phyloP scores from a whole-genome alignment of 371 early-diverging fungal species.

The Haplosporangium sp. region DNA sequence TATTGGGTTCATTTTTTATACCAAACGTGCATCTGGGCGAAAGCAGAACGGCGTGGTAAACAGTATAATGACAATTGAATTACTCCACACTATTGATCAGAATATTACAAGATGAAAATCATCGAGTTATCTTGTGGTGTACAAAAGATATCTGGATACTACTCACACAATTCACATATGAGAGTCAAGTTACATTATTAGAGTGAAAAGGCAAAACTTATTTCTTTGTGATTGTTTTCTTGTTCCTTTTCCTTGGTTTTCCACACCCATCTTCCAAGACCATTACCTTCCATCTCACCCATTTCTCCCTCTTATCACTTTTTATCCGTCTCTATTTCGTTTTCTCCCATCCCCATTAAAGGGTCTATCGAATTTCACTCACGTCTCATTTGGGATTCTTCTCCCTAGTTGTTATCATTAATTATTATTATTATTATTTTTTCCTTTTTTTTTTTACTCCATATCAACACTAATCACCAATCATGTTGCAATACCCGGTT shows the following conservation, averaged over 20 bases:
- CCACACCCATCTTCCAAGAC: background rate
- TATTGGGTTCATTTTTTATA: background rate
- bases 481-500: slow-evolving; percentile 40
- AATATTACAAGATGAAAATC: slow-evolving; percentile 13
- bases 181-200: background rate
- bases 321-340: background rate
- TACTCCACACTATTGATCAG: slow-evolving; percentile 9
- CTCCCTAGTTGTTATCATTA: background rate
- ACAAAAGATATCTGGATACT: background rate
- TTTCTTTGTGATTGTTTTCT: background rate
- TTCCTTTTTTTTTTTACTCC: no score
- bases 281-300: background rate
- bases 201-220: no score
- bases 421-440: no score
- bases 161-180: no score
- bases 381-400: slow-evolving; percentile 4
- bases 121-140: background rate
- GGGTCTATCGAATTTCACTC: background rate
- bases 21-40: background rate
- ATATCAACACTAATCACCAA: no score
- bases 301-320: background rate
- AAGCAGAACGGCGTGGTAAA: background rate
- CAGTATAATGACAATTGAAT: background rate
- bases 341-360: background rate
- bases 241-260: slow-evolving; percentile 4